Conservation (phyloP, 139 green algal genomes). For the Coelastrella sp. region DNA sequence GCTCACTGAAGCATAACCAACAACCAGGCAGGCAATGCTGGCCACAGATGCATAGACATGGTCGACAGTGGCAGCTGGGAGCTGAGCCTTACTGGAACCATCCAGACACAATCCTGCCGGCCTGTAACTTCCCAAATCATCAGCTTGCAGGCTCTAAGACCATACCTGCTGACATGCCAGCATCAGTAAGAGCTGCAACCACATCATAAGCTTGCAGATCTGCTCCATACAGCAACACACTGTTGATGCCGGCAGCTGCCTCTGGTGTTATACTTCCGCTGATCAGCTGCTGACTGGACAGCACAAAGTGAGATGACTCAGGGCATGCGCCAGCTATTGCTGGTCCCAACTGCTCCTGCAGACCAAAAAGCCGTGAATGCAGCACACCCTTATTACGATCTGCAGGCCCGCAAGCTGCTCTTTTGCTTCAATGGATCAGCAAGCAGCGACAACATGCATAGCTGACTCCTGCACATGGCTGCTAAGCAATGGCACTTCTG, state of each 20-base stretch:
- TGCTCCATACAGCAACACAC: constrained; percentile 42
- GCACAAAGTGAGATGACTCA: constrained; percentile 26
- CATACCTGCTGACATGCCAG: constrained; percentile 24
- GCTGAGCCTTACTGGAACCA: too few relatives aligned
- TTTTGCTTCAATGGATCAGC: too few relatives aligned
- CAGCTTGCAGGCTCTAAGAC: background rate
- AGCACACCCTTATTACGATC: background rate
- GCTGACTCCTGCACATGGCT: too few relatives aligned
- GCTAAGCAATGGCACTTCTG: background rate
- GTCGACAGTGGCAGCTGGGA: too few relatives aligned
- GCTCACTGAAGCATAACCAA: too few relatives aligned
- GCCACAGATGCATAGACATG: too few relatives aligned
- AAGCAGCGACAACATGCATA: too few relatives aligned
- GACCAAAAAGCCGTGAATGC: background rate
- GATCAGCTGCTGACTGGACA: constrained; percentile 30
- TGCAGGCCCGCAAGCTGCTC: too few relatives aligned
- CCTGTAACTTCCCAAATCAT: too few relatives aligned
- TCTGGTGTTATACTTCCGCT: constrained; percentile 6
- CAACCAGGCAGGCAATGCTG: too few relatives aligned
- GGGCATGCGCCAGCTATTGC: constrained; percentile 8
- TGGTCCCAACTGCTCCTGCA: constrained; percentile 41
- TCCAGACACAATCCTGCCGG: too few relatives aligned
- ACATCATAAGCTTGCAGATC: constrained; percentile 25
- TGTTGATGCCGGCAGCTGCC: background rate
- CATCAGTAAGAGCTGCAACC: constrained; percentile 2